These are phyloP conservation scores for Cnidoscolus chayamansa DNA, from an alignment of 441 rosid genomes.

Conservation along the genomic window DNA sequence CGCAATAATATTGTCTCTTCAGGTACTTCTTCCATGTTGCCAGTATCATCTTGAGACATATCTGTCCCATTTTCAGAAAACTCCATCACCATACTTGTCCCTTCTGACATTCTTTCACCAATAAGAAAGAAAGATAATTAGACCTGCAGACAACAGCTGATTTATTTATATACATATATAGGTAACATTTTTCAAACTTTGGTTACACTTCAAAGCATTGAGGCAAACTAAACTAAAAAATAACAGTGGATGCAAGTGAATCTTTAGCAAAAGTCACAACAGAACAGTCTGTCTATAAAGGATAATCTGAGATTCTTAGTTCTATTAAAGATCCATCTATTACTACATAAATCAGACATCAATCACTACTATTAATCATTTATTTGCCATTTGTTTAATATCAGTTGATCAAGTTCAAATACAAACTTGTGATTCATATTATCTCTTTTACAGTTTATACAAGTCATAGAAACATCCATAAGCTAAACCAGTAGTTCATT, in stretches of 20 bases:
- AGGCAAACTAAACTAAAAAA: not conserved
- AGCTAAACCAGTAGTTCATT: not conserved
- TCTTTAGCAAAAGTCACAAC: too few relatives aligned
- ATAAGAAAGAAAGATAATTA: conserved; percentile 10
- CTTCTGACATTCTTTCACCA: conserved; percentile 43
- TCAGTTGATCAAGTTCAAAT: not conserved
- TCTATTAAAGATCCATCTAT: too few relatives aligned
- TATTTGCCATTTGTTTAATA: not conserved
- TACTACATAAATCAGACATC: not conserved
- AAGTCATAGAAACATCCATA: not conserved
- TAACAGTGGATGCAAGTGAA: not conserved
- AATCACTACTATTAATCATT: not conserved
- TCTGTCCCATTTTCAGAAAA: conserved; percentile 48
- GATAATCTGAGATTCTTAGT: not conserved
- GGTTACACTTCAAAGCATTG: not conserved
- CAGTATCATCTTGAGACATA: conserved; percentile 43
- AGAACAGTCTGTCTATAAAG: not conserved
- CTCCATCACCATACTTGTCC: conserved; percentile 42
- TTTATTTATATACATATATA: too few relatives aligned
- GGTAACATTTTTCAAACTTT: not conserved
- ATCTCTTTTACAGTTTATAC: not conserved
- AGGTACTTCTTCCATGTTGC: conserved; percentile 40
- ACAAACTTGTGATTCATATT: not conserved
- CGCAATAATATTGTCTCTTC: conserved; percentile 49
- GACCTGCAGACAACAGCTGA: conserved; percentile 24